These are phyloP conservation scores for Lepraria neglecta DNA, from an alignment of 495 filamentous ascomycete genomes.

Conservation along the genomic window DNA sequence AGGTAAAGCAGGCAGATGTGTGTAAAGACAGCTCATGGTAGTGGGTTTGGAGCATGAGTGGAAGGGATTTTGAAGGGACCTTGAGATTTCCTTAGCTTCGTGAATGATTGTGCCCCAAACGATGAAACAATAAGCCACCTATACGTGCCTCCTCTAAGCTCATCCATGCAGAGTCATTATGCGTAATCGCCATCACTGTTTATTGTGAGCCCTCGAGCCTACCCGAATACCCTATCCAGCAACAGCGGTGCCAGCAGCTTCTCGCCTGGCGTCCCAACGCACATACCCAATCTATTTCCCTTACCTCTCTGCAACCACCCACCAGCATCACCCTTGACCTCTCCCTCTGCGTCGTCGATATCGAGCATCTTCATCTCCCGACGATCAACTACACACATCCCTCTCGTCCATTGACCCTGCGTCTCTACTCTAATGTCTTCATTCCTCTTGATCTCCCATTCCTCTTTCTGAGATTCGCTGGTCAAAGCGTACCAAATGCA, in stretches of 20 bases:
- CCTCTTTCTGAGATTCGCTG: constrained; percentile 27
- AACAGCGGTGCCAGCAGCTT: constrained; percentile 39
- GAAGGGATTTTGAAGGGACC: too few species aligned
- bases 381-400: constrained; percentile 79
- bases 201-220: not conserved
- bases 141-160: too few species aligned
- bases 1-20: too few species aligned
- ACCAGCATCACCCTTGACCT: constrained; percentile 57
- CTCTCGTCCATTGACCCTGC: constrained; percentile 85
- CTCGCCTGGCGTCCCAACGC: constrained; percentile 48
- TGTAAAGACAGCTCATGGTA: too few species aligned
- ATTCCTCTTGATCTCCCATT: constrained; percentile 38
- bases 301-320: constrained; percentile 63
- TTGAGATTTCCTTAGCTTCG: too few species aligned
- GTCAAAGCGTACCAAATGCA: constrained; percentile 82
- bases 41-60: too few species aligned
- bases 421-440: constrained; percentile 84
- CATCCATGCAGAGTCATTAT: too few species aligned
- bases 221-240: constrained; percentile 41
- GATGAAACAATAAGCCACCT: too few species aligned
- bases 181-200: too few species aligned
- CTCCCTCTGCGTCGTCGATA: constrained; percentile 42
- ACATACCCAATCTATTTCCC: constrained; percentile 72
- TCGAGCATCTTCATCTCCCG: constrained; percentile 56
- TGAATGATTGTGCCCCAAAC: too few species aligned